These are phyloP conservation scores for Solanum okadae DNA, from an alignment of 257 asterid genomes.

Conservation along the genomic window DNA sequence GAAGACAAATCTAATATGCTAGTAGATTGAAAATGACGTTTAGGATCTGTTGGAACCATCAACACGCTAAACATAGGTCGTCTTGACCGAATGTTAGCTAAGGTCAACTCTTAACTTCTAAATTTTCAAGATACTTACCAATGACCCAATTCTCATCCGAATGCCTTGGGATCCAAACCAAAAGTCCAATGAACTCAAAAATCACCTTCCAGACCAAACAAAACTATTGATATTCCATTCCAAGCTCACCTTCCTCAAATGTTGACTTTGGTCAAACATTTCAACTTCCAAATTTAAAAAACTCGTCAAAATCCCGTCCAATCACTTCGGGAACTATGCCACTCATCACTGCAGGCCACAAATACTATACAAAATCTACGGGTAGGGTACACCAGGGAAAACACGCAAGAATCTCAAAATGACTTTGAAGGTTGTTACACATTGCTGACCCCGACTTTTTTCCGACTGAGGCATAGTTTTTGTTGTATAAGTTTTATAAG, in stretches of 20 bases:
- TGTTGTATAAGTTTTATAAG: background rate
- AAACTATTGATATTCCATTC: background rate
- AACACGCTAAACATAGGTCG: background rate
- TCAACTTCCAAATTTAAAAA: background rate
- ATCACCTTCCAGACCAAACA: background rate
- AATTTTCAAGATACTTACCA: background rate
- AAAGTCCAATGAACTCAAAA: background rate
- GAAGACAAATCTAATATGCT: background rate
- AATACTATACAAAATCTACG: background rate
- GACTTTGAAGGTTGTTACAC: background rate
- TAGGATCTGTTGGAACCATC: background rate
- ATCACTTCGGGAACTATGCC: background rate
- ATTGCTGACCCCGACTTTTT: background rate
- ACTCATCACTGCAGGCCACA: background rate
- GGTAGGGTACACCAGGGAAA: background rate
- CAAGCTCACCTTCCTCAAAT: background rate
- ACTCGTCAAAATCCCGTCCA: background rate
- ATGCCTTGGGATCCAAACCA: background rate
- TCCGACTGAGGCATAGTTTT: background rate
- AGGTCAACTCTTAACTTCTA: background rate
- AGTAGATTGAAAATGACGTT: background rate
- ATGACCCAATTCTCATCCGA: background rate
- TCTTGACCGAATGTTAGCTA: background rate
- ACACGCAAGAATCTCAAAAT: background rate
- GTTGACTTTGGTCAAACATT: background rate